These are phyloP conservation scores for Mariannaea elegans DNA, from an alignment of 2,329 filamentous ascomycete genomes.

Conservation along the genomic window DNA sequence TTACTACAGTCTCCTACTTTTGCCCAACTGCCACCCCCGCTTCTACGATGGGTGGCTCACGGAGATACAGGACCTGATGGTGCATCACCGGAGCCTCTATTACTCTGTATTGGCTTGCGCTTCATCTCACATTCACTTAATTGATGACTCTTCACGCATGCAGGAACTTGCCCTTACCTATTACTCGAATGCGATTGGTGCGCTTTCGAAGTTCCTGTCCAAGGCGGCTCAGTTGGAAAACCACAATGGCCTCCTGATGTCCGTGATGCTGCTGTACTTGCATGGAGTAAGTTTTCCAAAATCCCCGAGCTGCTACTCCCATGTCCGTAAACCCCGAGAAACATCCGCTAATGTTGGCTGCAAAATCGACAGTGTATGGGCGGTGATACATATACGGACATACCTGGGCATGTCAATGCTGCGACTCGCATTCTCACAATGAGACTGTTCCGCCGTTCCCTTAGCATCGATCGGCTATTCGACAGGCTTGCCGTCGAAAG, in stretches of 20 bases:
- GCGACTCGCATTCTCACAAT: conserved; percentile 31
- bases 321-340: too few species aligned
- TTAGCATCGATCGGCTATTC: conserved; percentile 23
- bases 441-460: conserved; percentile 18
- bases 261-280: conserved; percentile 37
- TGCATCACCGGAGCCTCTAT: conserved; percentile 37
- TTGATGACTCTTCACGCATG: conserved; percentile 25
- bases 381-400: conserved; percentile 30
- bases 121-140: conserved; percentile 36
- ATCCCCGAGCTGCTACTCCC: too few species aligned
- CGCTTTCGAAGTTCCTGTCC: conserved; percentile 28
- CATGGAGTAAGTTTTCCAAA: conserved; percentile 31
- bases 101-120: conserved; percentile 42
- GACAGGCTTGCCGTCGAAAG: conserved; percentile 37
- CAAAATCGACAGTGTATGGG: conserved; percentile 27
- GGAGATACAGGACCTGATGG: conserved; percentile 42
- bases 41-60: conserved; percentile 42
- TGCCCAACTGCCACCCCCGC: conserved; percentile 42
- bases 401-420: conserved; percentile 32
- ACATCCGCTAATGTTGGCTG: not conserved
- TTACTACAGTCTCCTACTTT: conserved; percentile 34
- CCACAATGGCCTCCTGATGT: conserved; percentile 37
- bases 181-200: conserved; percentile 32
- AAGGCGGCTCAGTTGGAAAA: conserved; percentile 23
- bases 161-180: conserved; percentile 34